Evolutionary conservation across 345 rosid genomes (phyloP).

Genomic region (Psidium friedrichsthalianum): DNA sequence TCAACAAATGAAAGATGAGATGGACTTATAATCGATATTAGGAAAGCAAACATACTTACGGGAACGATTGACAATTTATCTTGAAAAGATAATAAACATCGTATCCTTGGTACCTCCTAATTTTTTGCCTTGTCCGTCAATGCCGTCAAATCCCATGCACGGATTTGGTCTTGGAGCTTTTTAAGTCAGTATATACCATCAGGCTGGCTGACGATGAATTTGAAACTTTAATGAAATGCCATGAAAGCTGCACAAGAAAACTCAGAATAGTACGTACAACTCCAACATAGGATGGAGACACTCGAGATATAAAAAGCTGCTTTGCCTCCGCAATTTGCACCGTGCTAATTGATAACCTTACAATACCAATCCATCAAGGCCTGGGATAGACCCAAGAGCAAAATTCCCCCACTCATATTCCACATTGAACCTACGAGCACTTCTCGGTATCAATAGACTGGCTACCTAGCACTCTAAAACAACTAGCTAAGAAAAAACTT

Average conservation of each 20-base stretch:
- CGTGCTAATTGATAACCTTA: background rate
- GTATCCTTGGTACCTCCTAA: background rate
- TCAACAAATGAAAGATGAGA: background rate
- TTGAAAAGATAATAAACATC: rapidly evolving
- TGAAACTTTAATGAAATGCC: background rate
- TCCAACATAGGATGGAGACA: background rate
- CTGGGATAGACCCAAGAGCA: background rate
- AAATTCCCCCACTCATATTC: background rate
- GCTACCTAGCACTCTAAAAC: background rate
- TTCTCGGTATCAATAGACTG: background rate
- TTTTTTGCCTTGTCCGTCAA: background rate
- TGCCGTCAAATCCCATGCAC: too few species aligned
- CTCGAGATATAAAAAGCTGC: background rate
- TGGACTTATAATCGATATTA: background rate
- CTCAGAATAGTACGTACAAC: background rate
- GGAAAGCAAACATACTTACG: background rate
- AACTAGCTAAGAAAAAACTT: background rate
- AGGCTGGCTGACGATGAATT: background rate
- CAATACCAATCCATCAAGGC: rapidly evolving
- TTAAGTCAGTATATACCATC: background rate
- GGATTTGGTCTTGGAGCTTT: too few species aligned
- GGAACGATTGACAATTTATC: background rate
- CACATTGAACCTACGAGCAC: background rate
- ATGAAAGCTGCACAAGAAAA: background rate
- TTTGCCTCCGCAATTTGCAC: background rate